These are phyloP conservation scores for Debaryomyces hansenii DNA, from an alignment of 805 yeast species.

Conservation along the genomic window DNA sequence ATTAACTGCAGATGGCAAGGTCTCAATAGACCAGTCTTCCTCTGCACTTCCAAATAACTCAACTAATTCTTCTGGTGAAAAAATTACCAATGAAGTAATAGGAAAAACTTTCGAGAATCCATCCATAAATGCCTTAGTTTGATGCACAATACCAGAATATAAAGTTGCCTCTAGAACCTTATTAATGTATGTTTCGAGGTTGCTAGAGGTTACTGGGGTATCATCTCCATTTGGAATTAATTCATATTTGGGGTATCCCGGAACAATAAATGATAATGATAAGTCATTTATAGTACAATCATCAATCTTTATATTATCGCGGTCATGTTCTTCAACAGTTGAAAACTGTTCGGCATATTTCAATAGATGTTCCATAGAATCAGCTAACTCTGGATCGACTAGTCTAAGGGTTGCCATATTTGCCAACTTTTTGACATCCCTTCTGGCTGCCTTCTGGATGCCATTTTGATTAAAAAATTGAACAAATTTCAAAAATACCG, in stretches of 20 bases:
- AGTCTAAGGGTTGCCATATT: conserved; percentile 39
- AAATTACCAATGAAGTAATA: conserved; percentile 63
- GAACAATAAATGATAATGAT: conserved; percentile 66
- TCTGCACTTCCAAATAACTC: conserved; percentile 71
- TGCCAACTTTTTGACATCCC: conserved; percentile 20
- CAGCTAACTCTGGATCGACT: conserved; percentile 61
- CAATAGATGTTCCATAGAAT: conserved; percentile 53
- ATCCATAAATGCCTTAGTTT: conserved; percentile 64
- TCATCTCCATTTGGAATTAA: conserved; percentile 58
- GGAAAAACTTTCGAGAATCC: conserved; percentile 89
- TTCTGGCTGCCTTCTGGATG: conserved; percentile 3
- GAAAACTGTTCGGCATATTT: conserved; percentile 36
- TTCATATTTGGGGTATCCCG: conserved; percentile 68
- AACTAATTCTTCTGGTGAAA: conserved; percentile 73
- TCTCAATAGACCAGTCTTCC: conserved; percentile 82
- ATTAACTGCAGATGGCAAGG: conserved; percentile 58
- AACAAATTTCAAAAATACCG: conserved; percentile 65
- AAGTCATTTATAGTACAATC: conserved; percentile 53
- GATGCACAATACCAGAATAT: conserved; percentile 62
- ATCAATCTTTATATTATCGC: conserved; percentile 22
- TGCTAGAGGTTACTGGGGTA: conserved; percentile 47
- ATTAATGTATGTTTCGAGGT: conserved; percentile 58
- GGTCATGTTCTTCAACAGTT: conserved; percentile 11
- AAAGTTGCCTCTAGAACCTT: conserved; percentile 59
- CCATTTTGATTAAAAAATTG: conserved; percentile 28